Percentiles rank a stretch among this genome's conserved stretches.
Evolutionary conservation across 108 stramenopile species (phyloP).

Genomic region (Phaeodactylum tricornutum): DNA sequence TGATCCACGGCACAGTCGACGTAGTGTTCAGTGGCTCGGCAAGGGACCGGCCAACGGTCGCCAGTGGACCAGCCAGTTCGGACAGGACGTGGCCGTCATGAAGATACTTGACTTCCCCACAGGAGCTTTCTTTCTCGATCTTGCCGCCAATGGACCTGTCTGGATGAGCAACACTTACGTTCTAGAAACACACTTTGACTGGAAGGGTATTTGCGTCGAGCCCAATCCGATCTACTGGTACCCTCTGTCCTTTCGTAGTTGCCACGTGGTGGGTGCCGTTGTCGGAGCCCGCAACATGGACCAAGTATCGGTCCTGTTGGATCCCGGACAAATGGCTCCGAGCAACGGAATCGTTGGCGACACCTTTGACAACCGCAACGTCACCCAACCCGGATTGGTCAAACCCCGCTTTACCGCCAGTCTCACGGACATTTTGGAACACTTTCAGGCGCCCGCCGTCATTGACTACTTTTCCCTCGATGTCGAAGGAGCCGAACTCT

Average conservation of each 20-base stretch:
- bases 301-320: constrained; percentile 3
- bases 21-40: too few relatives aligned
- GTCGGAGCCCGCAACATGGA: constrained; percentile 21
- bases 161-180: constrained; percentile 17
- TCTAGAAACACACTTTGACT: constrained; percentile 23
- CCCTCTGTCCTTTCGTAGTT: constrained; percentile 13
- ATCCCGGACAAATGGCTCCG: background rate
- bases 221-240: constrained; percentile 45
- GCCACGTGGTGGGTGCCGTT: constrained; percentile 28
- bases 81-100: too few relatives aligned
- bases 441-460: constrained; percentile 25
- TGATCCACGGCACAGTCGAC: too few relatives aligned
- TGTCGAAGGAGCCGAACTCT: constrained; percentile 51
- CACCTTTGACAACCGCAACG: constrained; percentile 27
- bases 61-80: too few relatives aligned
- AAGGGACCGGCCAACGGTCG: too few relatives aligned
- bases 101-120: too few relatives aligned
- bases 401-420: constrained; percentile 18
- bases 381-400: constrained; percentile 7
- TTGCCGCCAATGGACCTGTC: constrained; percentile 20
- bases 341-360: constrained; percentile 27
- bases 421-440: constrained; percentile 24
- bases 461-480: constrained; percentile 56
- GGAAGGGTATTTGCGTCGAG: constrained; percentile 43
- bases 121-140: constrained; percentile 25